These are phyloP conservation scores for Nemania sp. DNA, from an alignment of 2,329 filamentous ascomycete species.

Conservation along the genomic window DNA sequence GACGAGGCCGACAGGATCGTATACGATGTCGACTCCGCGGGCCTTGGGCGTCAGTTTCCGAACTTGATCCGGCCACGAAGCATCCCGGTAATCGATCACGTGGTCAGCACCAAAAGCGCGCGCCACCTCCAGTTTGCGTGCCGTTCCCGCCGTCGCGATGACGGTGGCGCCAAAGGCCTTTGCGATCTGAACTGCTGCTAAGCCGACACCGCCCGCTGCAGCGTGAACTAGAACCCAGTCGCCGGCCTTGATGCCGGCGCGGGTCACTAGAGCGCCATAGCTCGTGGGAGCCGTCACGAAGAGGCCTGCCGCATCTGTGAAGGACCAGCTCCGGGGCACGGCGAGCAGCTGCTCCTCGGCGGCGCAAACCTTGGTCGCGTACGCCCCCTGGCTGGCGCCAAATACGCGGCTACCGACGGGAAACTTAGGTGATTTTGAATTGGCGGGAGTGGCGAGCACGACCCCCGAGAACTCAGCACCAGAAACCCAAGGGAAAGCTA, in stretches of 20 bases:
- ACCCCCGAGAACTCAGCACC: slow-evolving; percentile 86
- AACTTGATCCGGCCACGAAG: slow-evolving; percentile 67
- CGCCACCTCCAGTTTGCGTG: slow-evolving; percentile 79
- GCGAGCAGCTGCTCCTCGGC: slow-evolving; percentile 69
- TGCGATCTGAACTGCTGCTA: slow-evolving; percentile 90
- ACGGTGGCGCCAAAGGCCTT: slow-evolving; percentile 91
- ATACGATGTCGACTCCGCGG: slow-evolving; percentile 85
- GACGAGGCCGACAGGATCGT: slow-evolving; percentile 89
- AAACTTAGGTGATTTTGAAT: slow-evolving; percentile 58
- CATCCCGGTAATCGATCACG: slow-evolving; percentile 73
- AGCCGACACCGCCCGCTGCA: slow-evolving; percentile 86
- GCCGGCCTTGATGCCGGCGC: slow-evolving; percentile 75
- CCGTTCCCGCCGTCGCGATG: slow-evolving; percentile 85
- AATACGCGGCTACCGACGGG: slow-evolving; percentile 82
- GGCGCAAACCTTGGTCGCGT: slow-evolving; percentile 74
- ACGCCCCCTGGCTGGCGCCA: slow-evolving; percentile 83
- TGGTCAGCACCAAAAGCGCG: slow-evolving; percentile 82
- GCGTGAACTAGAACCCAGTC: slow-evolving; percentile 91
- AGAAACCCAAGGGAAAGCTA: slow-evolving; percentile 80
- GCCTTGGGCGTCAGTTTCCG: slow-evolving; percentile 75
- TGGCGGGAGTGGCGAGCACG: slow-evolving; percentile 67
- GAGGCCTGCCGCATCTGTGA: slow-evolving; percentile 80
- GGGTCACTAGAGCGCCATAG: slow-evolving; percentile 78
- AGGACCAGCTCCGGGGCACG: slow-evolving; percentile 80
- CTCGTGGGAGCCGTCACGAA: slow-evolving; percentile 92